Evolutionary conservation across 371 early-diverging fungal genomes (phyloP), one percentile per base, ranked within the genome.

Genomic region (Mucor racemosus): DNA sequence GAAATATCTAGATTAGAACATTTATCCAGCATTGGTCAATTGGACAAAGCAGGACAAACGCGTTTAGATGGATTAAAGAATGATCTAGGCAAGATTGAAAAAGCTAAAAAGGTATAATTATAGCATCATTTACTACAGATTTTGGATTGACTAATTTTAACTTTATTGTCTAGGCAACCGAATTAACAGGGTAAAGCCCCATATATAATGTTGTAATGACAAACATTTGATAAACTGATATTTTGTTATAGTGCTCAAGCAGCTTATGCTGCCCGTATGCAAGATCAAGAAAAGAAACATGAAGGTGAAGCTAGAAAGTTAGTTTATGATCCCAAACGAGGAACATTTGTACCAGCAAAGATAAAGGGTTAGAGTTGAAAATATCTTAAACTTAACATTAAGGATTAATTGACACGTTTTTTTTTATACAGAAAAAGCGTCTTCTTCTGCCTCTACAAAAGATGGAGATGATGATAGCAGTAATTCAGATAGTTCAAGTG

Each of bases 1-100:
- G 86, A 88, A 9, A 77, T 88, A 19, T 59, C 76, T 10, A 72
- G 78, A 54, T 62, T 85, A 55, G 83, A 86, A 36, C 80, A 81
- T 35, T 73, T 84, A 78, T 79, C 76, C 26, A 67, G 64, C 9
- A 62, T 66, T 50, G 75, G 78, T 38, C 81, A 80, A 59, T 74
- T 86, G 62, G 86, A 85, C 66, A 88, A 82, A 63, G 72, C 72
- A 34, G 84, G 76, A 13, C 72, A 75, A 57, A 66, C 83, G 58
- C 83, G 77, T 36, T 69, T 88, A 26, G 74, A 72, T 1, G 69
- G 75, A 36, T 68, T 88, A 10, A 77, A 73, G 54, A 82, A 67
- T 15, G 84, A 82, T 34, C 65, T 83, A 42, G 55, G 58, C 35
- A 78, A 76, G 59, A 84, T 86, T 64, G 79, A 80, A 58, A 86